A percentile compares a stretch with the other conserved stretches of the same genome.
These are phyloP conservation scores for Ajuga chamaepitys DNA, from an alignment of 257 asterid species.

Conservation along the genomic window DNA sequence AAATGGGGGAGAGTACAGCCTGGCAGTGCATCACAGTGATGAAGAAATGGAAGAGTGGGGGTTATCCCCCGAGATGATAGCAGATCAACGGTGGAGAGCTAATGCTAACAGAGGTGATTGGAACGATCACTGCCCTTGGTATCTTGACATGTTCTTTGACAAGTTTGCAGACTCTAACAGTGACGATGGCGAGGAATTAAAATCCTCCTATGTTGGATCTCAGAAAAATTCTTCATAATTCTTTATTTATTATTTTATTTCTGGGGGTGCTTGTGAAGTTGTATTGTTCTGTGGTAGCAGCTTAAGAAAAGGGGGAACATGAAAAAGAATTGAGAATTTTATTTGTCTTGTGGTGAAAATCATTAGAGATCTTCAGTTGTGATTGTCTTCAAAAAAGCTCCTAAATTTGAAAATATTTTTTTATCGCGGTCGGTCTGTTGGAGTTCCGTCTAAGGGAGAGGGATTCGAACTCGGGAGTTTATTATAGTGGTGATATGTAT, in stretches of 20 bases:
- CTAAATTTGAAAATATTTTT: too few species aligned
- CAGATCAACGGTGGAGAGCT: conserved; percentile 54
- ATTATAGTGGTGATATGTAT: too few species aligned
- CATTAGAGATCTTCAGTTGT: neutral
- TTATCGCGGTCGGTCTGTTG: too few species aligned
- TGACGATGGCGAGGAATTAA: conserved; percentile 26
- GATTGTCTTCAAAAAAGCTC: too few species aligned
- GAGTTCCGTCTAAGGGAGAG: too few species aligned
- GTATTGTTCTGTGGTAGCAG: conserved; percentile 2
- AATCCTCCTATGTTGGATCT: neutral
- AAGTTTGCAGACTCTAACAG: conserved; percentile 35
- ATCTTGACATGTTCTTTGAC: conserved; percentile 45
- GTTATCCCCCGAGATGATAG: conserved; percentile 46
- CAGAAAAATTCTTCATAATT: conserved; percentile 1
- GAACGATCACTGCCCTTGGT: conserved; percentile 43
- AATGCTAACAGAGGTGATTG: conserved; percentile 32
- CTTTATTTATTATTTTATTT: neutral
- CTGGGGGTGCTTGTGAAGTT: neutral
- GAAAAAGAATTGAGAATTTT: neutral
- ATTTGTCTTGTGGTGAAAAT: neutral
- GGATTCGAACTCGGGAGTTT: too few species aligned
- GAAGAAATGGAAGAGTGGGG: conserved; percentile 51
- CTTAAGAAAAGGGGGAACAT: neutral
- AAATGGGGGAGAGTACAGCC: conserved; percentile 55
- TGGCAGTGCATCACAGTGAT: conserved; percentile 42